phyloP scores from a whole-genome alignment of 192 early-diverging fungal species.

The Coemansia umbellata region DNA sequence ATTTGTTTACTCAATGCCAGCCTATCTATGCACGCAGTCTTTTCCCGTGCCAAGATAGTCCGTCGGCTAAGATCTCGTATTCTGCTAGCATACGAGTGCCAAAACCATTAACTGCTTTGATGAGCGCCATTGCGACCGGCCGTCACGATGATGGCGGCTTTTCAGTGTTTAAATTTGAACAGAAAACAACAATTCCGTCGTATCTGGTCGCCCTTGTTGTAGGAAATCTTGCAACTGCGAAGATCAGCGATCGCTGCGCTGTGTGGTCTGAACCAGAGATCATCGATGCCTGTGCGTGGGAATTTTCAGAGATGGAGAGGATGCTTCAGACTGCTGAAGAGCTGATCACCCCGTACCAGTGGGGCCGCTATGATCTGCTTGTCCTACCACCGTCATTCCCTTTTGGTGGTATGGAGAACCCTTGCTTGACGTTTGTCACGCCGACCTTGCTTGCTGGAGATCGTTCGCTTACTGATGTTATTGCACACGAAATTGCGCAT shows the following conservation, averaged over 20 bases:
- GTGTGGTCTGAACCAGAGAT: slow-evolving; percentile 72
- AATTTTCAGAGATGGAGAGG: slow-evolving; percentile 78
- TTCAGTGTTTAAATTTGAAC: slow-evolving; percentile 76
- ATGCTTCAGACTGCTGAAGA: slow-evolving; percentile 66
- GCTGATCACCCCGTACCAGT: slow-evolving; percentile 86
- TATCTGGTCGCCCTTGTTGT: slow-evolving; percentile 94
- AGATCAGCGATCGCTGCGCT: slow-evolving; percentile 86
- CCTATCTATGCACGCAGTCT: slow-evolving; percentile 91
- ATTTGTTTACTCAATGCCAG: slow-evolving; percentile 97
- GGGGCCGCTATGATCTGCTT: slow-evolving; percentile 94
- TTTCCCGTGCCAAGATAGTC: slow-evolving; percentile 86
- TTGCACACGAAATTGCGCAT: slow-evolving; percentile 93
- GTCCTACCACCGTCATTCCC: slow-evolving; percentile 85
- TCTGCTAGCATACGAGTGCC: slow-evolving; percentile 77
- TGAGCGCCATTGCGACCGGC: slow-evolving; percentile 79
- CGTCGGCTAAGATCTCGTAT: slow-evolving; percentile 84
- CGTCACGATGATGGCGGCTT: slow-evolving; percentile 53
- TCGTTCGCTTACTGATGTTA: slow-evolving; percentile 87
- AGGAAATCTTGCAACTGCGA: slow-evolving; percentile 63
- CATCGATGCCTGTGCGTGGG: slow-evolving; percentile 87
- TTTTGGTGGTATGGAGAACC: slow-evolving; percentile 97
- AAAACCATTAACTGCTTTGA: slow-evolving; percentile 77
- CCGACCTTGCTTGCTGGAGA: slow-evolving; percentile 95
- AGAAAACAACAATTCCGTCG: slow-evolving; percentile 85
- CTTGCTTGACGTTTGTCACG: slow-evolving; percentile 96